phyloP scores from a whole-genome alignment of 2,329 filamentous ascomycete species.

The Scedosporium dehoogii region DNA sequence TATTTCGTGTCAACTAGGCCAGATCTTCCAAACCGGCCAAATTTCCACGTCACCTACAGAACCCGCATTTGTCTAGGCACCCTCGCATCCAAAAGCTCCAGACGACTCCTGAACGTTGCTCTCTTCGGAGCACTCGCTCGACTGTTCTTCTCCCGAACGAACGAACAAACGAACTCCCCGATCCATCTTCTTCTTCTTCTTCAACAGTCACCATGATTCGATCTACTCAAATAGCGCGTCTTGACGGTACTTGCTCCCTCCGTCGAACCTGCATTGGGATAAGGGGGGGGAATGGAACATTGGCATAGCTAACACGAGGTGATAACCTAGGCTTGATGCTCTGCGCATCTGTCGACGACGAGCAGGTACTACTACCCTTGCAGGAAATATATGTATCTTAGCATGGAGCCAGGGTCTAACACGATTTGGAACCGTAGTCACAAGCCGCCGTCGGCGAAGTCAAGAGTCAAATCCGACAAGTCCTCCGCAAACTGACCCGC shows the following conservation, averaged over 20 bases:
- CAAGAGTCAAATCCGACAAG: slow-evolving; percentile 82
- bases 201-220: slow-evolving; percentile 55
- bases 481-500: slow-evolving; percentile 78
- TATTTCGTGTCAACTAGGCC: not conserved
- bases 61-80: not conserved
- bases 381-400: not conserved
- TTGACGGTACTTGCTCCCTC: slow-evolving; percentile 57
- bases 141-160: not conserved
- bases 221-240: slow-evolving; percentile 86
- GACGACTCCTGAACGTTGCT: not conserved
- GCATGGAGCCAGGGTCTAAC: not conserved
- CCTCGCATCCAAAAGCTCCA: not conserved
- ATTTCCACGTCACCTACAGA: not conserved
- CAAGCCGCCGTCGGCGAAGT: slow-evolving; percentile 73
- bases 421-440: slow-evolving; percentile 24
- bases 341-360: slow-evolving; percentile 89
- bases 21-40: too few species aligned
- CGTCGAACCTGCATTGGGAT: not conserved
- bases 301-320: not conserved
- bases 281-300: not conserved
- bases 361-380: slow-evolving; percentile 43
- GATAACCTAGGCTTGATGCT: slow-evolving; percentile 69
- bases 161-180: not conserved
- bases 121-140: not conserved
- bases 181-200: not conserved